Conservation (phyloP, 2,329 filamentous ascomycete species). For the Talaromyces sp. region DNA sequence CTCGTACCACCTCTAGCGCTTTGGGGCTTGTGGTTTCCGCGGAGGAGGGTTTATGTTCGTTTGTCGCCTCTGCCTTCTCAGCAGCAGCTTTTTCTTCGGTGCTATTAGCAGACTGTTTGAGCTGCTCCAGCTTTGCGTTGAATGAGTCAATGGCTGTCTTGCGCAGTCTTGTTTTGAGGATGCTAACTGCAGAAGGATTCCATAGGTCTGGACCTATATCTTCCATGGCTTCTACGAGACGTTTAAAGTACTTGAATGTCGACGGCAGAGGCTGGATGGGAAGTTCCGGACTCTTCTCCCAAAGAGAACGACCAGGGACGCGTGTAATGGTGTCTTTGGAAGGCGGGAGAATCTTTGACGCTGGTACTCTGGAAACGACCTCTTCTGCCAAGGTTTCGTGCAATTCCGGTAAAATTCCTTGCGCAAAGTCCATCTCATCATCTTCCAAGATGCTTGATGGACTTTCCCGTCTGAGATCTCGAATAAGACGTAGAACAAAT, state of each 20-base stretch:
- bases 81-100: conserved; percentile 1
- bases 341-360: conserved; percentile 40
- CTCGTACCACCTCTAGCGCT: conserved; percentile 15
- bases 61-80: not conserved
- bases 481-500: conserved; percentile 67
- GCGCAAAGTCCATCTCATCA: conserved; percentile 47
- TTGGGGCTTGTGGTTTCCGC: not conserved
- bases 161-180: conserved; percentile 57
- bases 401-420: conserved; percentile 57
- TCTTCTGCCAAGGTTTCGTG: conserved; percentile 57
- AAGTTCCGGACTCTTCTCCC: conserved; percentile 71
- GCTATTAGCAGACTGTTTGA: conserved; percentile 16
- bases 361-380: conserved; percentile 42
- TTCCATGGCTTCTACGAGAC: conserved; percentile 63
- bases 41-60: not conserved
- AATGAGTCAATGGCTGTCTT: conserved; percentile 41
- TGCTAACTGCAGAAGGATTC: conserved; percentile 62
- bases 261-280: conserved; percentile 74
- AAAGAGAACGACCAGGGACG: conserved; percentile 62
- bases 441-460: conserved; percentile 47
- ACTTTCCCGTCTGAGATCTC: conserved; percentile 66
- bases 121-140: conserved; percentile 19
- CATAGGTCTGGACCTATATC: conserved; percentile 71
- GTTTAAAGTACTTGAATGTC: conserved; percentile 66
- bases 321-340: conserved; percentile 26